Percentiles rank a stretch among this genome's conserved stretches.
These are phyloP conservation scores for Cyclostephanos invisitatus DNA, from an alignment of 108 stramenopile genomes.

Conservation along the genomic window DNA sequence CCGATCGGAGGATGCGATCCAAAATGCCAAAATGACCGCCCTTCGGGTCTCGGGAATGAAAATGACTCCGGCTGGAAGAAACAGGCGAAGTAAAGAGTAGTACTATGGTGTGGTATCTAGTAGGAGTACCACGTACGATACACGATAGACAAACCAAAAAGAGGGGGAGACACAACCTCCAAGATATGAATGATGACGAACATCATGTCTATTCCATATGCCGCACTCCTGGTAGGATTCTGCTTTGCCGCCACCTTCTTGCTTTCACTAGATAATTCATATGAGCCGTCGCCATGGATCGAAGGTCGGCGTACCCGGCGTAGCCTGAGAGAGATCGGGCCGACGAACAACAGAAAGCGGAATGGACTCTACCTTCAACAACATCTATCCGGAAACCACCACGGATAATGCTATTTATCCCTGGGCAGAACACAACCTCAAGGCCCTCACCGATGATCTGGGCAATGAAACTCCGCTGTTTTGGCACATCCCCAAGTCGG, in stretches of 20 bases:
- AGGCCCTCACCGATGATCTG: background rate
- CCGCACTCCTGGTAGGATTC: constrained; percentile 2
- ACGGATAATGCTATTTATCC: constrained; percentile 4
- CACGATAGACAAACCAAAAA: no score
- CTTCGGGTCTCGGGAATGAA: no score
- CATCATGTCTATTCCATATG: background rate
- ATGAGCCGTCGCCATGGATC: background rate
- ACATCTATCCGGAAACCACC: no score
- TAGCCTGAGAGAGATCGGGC: background rate
- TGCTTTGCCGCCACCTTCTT: background rate
- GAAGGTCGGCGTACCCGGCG: background rate
- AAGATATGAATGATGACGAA: no score
- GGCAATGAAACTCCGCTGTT: constrained; percentile 27
- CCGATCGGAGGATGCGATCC: no score
- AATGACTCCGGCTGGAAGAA: no score
- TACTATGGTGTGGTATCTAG: no score
- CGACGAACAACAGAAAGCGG: background rate
- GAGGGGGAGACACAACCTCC: no score
- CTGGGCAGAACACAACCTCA: constrained; percentile 10
- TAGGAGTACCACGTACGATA: no score
- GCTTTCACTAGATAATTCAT: background rate
- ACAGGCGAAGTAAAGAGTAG: no score
- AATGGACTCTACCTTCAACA: background rate
- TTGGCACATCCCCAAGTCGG: constrained; percentile 44
- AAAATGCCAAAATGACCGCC: no score